Percentiles rank a stretch among this genome's conserved stretches.
These are phyloP conservation scores for Pseudocercospora ulei DNA, from an alignment of 2,329 filamentous ascomycete species.

Conservation along the genomic window DNA sequence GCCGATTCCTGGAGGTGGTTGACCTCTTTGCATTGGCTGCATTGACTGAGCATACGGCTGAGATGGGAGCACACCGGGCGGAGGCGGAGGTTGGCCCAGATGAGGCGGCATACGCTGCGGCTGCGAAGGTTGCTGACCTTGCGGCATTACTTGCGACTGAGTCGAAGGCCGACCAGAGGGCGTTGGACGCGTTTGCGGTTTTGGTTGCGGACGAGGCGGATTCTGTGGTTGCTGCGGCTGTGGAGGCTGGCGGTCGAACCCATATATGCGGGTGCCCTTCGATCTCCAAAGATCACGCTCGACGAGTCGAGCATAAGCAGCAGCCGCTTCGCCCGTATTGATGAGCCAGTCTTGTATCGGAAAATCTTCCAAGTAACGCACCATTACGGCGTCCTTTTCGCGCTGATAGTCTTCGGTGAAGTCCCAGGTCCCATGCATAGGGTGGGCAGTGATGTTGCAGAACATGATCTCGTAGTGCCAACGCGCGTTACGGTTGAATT, in stretches of 20 bases:
- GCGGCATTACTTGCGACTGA: not conserved
- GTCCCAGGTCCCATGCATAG: slow-evolving; percentile 24
- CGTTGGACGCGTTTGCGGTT: not conserved
- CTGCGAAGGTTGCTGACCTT: slow-evolving; percentile 6
- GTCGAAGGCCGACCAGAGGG: not conserved
- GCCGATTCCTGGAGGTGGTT: slow-evolving; percentile 15
- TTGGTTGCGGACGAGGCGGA: slow-evolving; percentile 5
- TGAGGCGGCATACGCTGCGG: slow-evolving; percentile 11
- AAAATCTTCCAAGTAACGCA: slow-evolving; percentile 27
- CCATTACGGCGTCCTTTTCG: slow-evolving; percentile 28
- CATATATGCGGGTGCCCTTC: slow-evolving; percentile 26
- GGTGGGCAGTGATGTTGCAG: slow-evolving; percentile 16
- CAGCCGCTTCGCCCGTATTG: slow-evolving; percentile 19
- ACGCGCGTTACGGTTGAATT: slow-evolving; percentile 19
- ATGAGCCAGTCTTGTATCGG: slow-evolving; percentile 29
- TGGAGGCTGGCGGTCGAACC: slow-evolving; percentile 13
- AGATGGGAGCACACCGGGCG: slow-evolving; percentile 12
- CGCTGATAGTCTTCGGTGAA: slow-evolving; percentile 28
- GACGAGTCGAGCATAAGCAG: slow-evolving; percentile 22
- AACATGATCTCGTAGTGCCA: slow-evolving; percentile 26
- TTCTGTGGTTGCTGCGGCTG: slow-evolving; percentile 4
- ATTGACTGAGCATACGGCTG: slow-evolving; percentile 21
- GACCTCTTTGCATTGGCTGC: slow-evolving; percentile 9
- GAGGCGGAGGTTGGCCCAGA: slow-evolving; percentile 9
- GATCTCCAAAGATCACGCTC: slow-evolving; percentile 27